phyloP scores from a whole-genome alignment of 2,329 filamentous ascomycete genomes.

The Beauveria bassiana region DNA sequence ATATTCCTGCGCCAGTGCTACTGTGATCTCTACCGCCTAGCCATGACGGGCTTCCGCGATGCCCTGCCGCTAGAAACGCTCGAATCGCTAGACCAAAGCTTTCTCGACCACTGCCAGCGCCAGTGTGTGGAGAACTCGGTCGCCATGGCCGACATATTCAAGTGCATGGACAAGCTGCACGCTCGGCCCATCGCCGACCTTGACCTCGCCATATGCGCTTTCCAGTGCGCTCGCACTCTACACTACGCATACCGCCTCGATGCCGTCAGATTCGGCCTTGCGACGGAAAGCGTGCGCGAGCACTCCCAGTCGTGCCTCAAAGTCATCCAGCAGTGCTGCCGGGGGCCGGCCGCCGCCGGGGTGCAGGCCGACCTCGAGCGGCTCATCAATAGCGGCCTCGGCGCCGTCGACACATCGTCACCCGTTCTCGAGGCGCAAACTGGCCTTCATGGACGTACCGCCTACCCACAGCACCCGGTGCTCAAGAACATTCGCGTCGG shows the following conservation, averaged over 20 bases:
- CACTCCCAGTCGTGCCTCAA: conserved; percentile 43
- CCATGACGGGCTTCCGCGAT: conserved; percentile 43
- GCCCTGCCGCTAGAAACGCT: conserved; percentile 38
- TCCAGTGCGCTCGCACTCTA: conserved; percentile 46
- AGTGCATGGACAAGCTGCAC: conserved; percentile 41
- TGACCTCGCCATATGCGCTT: conserved; percentile 47
- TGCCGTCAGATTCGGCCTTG: conserved; percentile 35
- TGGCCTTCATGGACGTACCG: neutral
- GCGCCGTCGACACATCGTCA: conserved; percentile 13
- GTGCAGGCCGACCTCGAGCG: conserved; percentile 43
- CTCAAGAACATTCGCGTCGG: conserved; percentile 12
- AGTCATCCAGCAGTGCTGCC: conserved; percentile 42
- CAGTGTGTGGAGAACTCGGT: conserved; percentile 47
- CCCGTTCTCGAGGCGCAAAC: conserved; percentile 12
- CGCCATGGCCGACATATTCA: conserved; percentile 49
- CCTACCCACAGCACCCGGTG: conserved; percentile 6
- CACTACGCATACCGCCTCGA: conserved; percentile 42
- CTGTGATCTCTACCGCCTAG: conserved; percentile 48
- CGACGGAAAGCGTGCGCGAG: conserved; percentile 38
- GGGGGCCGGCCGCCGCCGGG: conserved; percentile 41
- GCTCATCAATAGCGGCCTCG: conserved; percentile 39
- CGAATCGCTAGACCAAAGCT: conserved; percentile 38
- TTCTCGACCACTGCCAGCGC: conserved; percentile 41
- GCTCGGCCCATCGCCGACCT: conserved; percentile 46
- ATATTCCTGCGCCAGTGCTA: conserved; percentile 53